phyloP scores from a whole-genome alignment of 2,329 filamentous ascomycete species.

The Ophiocordyceps polyrhachis-furcata region DNA sequence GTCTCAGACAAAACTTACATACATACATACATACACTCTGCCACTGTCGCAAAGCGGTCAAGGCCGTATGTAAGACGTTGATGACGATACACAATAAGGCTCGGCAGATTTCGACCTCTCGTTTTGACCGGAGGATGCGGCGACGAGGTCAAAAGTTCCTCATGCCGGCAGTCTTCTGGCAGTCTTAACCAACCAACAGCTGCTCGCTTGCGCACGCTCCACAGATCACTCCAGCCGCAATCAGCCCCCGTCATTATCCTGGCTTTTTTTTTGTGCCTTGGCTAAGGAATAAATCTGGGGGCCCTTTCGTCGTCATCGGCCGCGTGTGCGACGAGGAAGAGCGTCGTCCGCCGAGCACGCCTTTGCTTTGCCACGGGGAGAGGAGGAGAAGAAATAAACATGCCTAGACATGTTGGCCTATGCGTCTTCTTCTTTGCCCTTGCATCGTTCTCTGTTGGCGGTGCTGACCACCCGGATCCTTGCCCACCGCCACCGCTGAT shows the following conservation, averaged over 20 bases:
- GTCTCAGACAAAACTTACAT: background rate
- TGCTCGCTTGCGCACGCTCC: background rate
- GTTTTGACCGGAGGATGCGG: background rate
- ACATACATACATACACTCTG: too few relatives aligned
- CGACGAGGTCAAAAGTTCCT: background rate
- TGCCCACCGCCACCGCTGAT: too few relatives aligned
- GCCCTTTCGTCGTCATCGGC: background rate
- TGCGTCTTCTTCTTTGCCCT: background rate
- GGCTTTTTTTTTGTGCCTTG: background rate
- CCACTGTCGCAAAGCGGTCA: background rate
- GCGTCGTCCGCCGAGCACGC: background rate
- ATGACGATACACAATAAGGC: background rate
- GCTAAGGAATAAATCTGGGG: background rate
- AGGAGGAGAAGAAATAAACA: background rate
- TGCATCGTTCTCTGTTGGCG: background rate
- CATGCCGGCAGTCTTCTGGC: background rate
- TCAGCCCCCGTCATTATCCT: background rate
- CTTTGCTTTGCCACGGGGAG: background rate
- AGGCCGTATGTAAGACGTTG: background rate
- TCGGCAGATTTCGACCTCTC: background rate
- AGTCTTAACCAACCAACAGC: background rate
- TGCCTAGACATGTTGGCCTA: background rate
- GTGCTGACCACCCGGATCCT: background rate
- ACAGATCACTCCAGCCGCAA: background rate
- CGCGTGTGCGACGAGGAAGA: background rate